Conservation (phyloP, 2,329 filamentous ascomycete genomes). For the Celoporthe dispersa region DNA sequence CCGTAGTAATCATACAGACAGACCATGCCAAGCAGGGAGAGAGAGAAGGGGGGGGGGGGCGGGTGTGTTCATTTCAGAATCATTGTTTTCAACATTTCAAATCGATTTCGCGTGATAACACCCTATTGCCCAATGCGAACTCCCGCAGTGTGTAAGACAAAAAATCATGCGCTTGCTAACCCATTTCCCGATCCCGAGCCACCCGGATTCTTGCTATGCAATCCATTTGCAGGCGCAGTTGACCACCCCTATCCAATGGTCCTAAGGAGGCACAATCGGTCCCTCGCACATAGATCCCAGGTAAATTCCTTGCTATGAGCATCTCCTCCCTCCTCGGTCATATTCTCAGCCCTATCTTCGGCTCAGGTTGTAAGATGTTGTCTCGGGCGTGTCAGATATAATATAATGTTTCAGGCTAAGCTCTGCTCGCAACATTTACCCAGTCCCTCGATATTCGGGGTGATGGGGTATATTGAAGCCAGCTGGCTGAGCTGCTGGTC, state of each 20-base stretch:
- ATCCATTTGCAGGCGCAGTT: neutral
- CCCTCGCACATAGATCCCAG: neutral
- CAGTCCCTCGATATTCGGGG: neutral
- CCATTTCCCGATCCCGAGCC: neutral
- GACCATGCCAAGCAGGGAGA: neutral
- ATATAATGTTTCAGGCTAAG: slow-evolving; percentile 8
- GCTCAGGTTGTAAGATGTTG: neutral
- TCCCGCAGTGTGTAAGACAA: neutral
- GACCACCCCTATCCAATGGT: neutral
- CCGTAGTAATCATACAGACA: neutral
- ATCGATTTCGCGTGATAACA: slow-evolving; percentile 2
- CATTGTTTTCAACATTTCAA: slow-evolving; percentile 5
- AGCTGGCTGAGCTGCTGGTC: slow-evolving; percentile 13
- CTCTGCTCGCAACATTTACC: neutral
- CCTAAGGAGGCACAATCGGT: neutral
- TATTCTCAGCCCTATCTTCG: neutral
- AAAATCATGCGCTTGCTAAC: slow-evolving; percentile 24
- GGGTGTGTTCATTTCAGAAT: neutral
- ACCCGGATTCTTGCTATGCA: slow-evolving; percentile 2
- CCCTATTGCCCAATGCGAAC: slow-evolving; percentile 17
- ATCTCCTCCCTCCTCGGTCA: neutral
- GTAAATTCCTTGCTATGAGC: neutral
- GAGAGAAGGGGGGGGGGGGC: too few species aligned
- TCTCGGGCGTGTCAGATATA: slow-evolving; percentile 7
- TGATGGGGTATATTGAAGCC: neutral